Conservation (phyloP, 768 basidiomycete genomes). For the Dendrothele bispora region DNA sequence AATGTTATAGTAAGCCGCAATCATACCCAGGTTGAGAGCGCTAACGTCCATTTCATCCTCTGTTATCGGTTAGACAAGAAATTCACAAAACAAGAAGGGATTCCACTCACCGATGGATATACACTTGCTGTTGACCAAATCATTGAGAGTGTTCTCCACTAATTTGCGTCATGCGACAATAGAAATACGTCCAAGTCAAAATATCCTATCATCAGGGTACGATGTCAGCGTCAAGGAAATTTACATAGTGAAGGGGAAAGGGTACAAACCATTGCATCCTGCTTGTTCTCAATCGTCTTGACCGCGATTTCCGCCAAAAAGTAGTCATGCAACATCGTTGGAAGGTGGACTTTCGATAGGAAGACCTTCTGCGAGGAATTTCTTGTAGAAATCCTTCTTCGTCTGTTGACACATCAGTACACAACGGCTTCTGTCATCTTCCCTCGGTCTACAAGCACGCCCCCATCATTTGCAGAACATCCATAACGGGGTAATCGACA, state of each 20-base stretch:
- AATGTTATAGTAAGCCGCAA: constrained; percentile 95
- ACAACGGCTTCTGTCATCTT: constrained; percentile 90
- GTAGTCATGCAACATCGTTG: constrained; percentile 91
- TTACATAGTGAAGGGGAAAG: neutral
- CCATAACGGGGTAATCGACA: constrained; percentile 99
- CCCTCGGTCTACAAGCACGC: constrained; percentile 86
- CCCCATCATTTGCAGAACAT: constrained; percentile 99
- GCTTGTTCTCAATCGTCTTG: constrained; percentile 99
- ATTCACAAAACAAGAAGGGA: neutral
- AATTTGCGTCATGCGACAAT: constrained; percentile 96
- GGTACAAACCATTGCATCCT: constrained; percentile 87
- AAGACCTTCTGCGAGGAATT: constrained; percentile 95
- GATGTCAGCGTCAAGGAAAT: neutral
- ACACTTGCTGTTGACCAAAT: constrained; percentile 93
- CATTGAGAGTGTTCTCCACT: constrained; percentile 89
- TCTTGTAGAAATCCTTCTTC: constrained; percentile 98
- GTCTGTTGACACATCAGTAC: constrained; percentile 98
- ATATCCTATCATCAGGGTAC: constrained; percentile 67
- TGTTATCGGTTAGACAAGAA: constrained; percentile 20
- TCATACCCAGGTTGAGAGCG: constrained; percentile 96
- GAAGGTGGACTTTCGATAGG: constrained; percentile 95
- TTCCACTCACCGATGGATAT: constrained; percentile 72
- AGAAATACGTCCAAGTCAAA: constrained; percentile 98
- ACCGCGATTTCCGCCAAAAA: constrained; percentile 98
- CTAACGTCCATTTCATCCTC: constrained; percentile 94